Percentiles rank a stretch among this genome's conserved stretches.
phyloP scores from a whole-genome alignment of 352 stramenopile species.

The Phytophthora vignae region DNA sequence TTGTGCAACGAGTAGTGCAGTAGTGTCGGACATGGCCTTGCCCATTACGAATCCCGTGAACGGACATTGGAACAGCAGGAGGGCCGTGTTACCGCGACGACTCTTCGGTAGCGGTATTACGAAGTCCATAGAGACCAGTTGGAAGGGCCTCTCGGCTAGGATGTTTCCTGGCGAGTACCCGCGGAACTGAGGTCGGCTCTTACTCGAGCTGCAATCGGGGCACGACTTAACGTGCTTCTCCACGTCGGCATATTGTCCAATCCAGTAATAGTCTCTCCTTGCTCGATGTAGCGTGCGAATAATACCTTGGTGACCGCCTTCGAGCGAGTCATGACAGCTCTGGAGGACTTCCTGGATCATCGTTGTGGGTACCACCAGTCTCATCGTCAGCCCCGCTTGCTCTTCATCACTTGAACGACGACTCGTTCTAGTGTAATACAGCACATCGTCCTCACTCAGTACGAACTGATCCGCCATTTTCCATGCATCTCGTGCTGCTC shows the following conservation, averaged over 20 bases:
- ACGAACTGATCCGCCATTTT: slow-evolving; percentile 15
- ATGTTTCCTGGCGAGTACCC: slow-evolving; percentile 22
- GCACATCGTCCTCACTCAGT: slow-evolving; percentile 11
- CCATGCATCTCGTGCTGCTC: neutral
- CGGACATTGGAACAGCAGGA: too few species aligned
- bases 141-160: slow-evolving; percentile 1
- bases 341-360: too few species aligned
- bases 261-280: too few species aligned
- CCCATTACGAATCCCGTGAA: too few species aligned
- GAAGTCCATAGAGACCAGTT: slow-evolving; percentile 4
- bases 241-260: too few species aligned
- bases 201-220: too few species aligned
- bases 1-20: too few species aligned
- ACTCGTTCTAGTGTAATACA: slow-evolving; percentile 4
- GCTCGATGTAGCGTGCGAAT: too few species aligned
- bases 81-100: neutral
- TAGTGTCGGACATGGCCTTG: too few species aligned
- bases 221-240: too few species aligned
- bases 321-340: too few species aligned
- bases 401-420: neutral
- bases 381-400: neutral
- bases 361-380: slow-evolving; percentile 19
- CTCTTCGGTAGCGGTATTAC: slow-evolving; percentile 13
- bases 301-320: too few species aligned
- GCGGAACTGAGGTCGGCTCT: slow-evolving; percentile 4